Conservation (phyloP, 2,329 filamentous ascomycete genomes). For the Aspergillus tamarii region DNA sequence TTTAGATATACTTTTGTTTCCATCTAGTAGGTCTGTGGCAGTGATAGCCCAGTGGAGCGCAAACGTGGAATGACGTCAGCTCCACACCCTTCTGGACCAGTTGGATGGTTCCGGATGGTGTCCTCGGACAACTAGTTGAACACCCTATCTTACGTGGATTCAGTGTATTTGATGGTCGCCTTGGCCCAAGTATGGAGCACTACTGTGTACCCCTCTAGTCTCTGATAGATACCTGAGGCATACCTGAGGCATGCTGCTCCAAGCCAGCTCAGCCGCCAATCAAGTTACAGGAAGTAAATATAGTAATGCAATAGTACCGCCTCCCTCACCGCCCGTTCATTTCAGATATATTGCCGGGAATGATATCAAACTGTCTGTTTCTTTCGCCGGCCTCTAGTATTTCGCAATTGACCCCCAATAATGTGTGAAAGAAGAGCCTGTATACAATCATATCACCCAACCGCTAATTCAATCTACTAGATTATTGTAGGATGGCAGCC, state of each 20-base stretch:
- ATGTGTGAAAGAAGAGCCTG: constrained; percentile 5
- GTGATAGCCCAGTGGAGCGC: neutral
- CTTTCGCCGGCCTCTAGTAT: neutral
- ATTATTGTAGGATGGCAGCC: constrained; percentile 27
- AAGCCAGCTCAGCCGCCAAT: neutral
- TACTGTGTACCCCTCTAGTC: neutral
- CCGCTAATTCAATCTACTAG: neutral
- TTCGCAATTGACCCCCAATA: neutral
- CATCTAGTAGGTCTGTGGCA: neutral
- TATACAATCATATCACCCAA: constrained; percentile 2
- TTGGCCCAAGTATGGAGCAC: too few species aligned
- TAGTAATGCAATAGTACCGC: constrained; percentile 1
- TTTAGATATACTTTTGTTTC: neutral
- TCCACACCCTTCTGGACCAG: too few species aligned
- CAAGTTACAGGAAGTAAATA: neutral
- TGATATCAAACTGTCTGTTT: constrained; percentile 5
- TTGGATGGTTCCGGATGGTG: neutral
- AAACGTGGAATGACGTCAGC: neutral
- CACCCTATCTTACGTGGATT: neutral
- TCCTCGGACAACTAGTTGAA: neutral
- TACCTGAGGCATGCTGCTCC: neutral
- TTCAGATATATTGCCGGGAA: neutral
- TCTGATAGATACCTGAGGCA: neutral
- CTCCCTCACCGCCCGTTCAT: constrained; percentile 12
- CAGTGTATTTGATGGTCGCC: too few species aligned